Evolutionary conservation across 176 grass and related monocot genomes (phyloP), one percentile per base, ranked within the genome.

Genomic region (Tillandsia leiboldiana): DNA sequence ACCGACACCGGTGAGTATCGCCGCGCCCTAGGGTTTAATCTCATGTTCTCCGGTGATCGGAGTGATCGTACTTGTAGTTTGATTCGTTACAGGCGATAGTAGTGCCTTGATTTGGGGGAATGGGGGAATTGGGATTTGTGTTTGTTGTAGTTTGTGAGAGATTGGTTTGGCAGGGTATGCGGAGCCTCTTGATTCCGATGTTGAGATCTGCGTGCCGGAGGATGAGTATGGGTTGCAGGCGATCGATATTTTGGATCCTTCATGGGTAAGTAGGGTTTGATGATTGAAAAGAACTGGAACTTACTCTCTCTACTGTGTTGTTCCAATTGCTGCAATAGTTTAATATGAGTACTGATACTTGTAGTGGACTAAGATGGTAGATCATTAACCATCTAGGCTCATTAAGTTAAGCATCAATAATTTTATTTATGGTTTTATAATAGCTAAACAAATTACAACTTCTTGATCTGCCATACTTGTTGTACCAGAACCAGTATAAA

Each of bases 201-300:
- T 87, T 70, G 89, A 92, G 72, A 83, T 96, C 62, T 83, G 74
- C 11, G 93, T 92, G 13, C 93, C 93, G 15, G 88, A 96, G 18
- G 86, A 92, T 74, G 89, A 96, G 51, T 85, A 91, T 10, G 93
- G 93, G 3, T 75, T 96, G 12, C 87, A 74, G 52, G 93, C 93
- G 74, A 89, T 96, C 49, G 88, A 96, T 76, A 77, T 96, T 81
- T 90, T 96, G 15, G 88, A 96, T 81, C 88, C 93, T 80, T 96
- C 88, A 26, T 92, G 86, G 83, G 93, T 96, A 73, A 81, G 79
- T 72, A 50, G 48, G 0, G 17, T 1, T 47, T 8, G 14, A 20
- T 75, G 50, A 59, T 10, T 51, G 68, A 42, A 42, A 42, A 6
- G 33, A 42, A 42, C 12, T 59, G 54, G n/a, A 17, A 59, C 17